Conservation (phyloP, 768 basidiomycete genomes). For the Tricholoma flavovirens region DNA sequence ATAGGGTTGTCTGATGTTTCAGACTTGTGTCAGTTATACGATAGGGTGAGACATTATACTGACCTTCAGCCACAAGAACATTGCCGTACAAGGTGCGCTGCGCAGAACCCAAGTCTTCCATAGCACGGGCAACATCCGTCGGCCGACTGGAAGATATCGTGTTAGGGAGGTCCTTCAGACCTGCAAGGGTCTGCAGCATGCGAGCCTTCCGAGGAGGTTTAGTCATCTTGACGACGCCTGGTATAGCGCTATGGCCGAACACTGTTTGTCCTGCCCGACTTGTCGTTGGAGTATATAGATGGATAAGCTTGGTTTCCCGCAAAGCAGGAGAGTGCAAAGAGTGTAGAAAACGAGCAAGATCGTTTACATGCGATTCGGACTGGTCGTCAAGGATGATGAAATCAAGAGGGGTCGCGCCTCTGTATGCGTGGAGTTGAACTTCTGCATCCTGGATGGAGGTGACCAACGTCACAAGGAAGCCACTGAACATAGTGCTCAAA, state of each 20-base stretch:
- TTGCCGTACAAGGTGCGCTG: conserved; percentile 59
- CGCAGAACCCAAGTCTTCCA: conserved; percentile 41
- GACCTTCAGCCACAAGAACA: conserved; percentile 70
- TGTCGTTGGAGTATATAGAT: conserved; percentile 68
- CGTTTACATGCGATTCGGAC: conserved; percentile 51
- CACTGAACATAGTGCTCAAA: conserved; percentile 50
- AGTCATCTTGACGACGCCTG: conserved; percentile 61
- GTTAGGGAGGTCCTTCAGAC: conserved; percentile 48
- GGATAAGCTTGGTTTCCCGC: conserved; percentile 57
- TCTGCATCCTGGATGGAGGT: conserved; percentile 43
- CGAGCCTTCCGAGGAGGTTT: conserved; percentile 63
- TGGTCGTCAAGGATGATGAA: conserved; percentile 68
- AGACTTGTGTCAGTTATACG: background rate
- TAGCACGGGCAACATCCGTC: conserved; percentile 33
- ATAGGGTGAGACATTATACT: conserved; percentile 1
- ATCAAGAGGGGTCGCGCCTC: conserved; percentile 37
- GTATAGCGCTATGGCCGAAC: conserved; percentile 42
- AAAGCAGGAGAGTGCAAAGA: conserved; percentile 32
- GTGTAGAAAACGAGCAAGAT: conserved; percentile 46
- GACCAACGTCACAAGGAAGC: conserved; percentile 43
- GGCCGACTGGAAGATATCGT: conserved; percentile 32
- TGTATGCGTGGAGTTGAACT: conserved; percentile 30
- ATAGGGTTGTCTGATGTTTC: conserved; percentile 57
- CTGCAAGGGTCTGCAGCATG: conserved; percentile 56
- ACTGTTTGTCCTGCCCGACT: conserved; percentile 48